These are phyloP conservation scores for Pichia sp. DNA, from an alignment of 1,139 yeast genomes.

Conservation along the genomic window DNA sequence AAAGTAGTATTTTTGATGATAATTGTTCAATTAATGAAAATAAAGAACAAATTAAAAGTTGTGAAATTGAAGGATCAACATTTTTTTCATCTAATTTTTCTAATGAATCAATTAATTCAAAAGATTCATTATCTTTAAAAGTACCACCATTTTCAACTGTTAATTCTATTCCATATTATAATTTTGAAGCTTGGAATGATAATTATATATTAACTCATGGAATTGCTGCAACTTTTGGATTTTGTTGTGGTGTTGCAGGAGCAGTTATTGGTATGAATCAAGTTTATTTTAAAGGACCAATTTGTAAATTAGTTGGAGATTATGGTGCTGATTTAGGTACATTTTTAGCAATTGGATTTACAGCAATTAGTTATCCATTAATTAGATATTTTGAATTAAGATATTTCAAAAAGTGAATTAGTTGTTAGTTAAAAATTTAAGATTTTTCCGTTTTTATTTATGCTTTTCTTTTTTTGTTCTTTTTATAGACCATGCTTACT, in stretches of 20 bases:
- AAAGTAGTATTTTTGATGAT: too few species aligned
- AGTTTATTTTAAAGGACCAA: conserved; percentile 70
- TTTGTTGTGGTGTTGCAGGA: conserved; percentile 80
- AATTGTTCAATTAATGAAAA: too few species aligned
- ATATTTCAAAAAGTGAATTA: conserved; percentile 34
- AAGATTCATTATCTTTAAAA: too few species aligned
- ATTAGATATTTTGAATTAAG: conserved; percentile 60
- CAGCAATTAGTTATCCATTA: conserved; percentile 58
- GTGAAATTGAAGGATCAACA: too few species aligned
- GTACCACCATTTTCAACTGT: conserved; percentile 20
- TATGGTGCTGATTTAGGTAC: conserved; percentile 82
- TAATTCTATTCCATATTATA: conserved; percentile 37
- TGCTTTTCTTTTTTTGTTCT: too few species aligned
- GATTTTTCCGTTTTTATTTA: too few species aligned
- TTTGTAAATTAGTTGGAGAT: conserved; percentile 57
- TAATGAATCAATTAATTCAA: too few species aligned
- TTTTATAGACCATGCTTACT: too few species aligned
- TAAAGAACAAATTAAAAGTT: too few species aligned
- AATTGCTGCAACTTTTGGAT: conserved; percentile 67
- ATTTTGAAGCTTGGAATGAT: conserved; percentile 57
- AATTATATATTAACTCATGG: conserved; percentile 62
- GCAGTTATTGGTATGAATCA: conserved; percentile 85
- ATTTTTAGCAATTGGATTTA: conserved; percentile 72
- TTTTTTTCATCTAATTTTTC: too few species aligned
- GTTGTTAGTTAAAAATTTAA: too few species aligned